phyloP scores from a whole-genome alignment of 2,329 filamentous ascomycete species.

The Purpureocillium lavendulum region DNA sequence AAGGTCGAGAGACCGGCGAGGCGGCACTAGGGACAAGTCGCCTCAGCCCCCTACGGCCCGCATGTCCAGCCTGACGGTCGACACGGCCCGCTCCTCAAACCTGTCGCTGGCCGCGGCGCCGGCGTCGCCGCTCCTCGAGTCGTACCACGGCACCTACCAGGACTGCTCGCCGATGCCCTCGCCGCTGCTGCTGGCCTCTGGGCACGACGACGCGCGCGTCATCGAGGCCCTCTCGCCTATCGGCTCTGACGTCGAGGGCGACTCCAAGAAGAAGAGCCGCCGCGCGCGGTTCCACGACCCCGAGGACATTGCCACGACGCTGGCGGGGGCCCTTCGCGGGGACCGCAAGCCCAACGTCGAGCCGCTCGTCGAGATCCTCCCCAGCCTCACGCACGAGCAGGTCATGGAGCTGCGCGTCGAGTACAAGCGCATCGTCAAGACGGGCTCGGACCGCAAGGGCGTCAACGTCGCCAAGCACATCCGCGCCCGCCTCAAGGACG shows the following conservation, averaged over 20 bases:
- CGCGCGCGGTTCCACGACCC: slow-evolving; percentile 79
- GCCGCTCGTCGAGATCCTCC: slow-evolving; percentile 74
- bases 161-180: slow-evolving; percentile 92
- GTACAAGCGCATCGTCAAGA: slow-evolving; percentile 86
- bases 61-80: slow-evolving; percentile 46
- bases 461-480: slow-evolving; percentile 85
- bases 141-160: slow-evolving; percentile 91
- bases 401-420: slow-evolving; percentile 77
- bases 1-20: slow-evolving; percentile 21
- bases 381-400: slow-evolving; percentile 77
- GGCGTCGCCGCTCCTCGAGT: slow-evolving; percentile 77
- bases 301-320: slow-evolving; percentile 64
- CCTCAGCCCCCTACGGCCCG: slow-evolving; percentile 38
- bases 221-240: slow-evolving; percentile 45
- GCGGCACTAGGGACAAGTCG: slow-evolving; percentile 31
- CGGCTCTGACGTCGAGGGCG: slow-evolving; percentile 34
- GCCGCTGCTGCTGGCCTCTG: slow-evolving; percentile 52
- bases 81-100: slow-evolving; percentile 29
- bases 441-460: slow-evolving; percentile 61
- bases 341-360: slow-evolving; percentile 58
- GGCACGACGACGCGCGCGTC: slow-evolving; percentile 35
- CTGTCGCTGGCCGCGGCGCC: slow-evolving; percentile 52
- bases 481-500: slow-evolving; percentile 65
- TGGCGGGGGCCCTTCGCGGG: slow-evolving; percentile 67
- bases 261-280: slow-evolving; percentile 40